Percentiles rank a stretch among this genome's conserved stretches.
These are phyloP conservation scores for Datura wrightii DNA, from an alignment of 257 asterid genomes.

Conservation along the genomic window DNA sequence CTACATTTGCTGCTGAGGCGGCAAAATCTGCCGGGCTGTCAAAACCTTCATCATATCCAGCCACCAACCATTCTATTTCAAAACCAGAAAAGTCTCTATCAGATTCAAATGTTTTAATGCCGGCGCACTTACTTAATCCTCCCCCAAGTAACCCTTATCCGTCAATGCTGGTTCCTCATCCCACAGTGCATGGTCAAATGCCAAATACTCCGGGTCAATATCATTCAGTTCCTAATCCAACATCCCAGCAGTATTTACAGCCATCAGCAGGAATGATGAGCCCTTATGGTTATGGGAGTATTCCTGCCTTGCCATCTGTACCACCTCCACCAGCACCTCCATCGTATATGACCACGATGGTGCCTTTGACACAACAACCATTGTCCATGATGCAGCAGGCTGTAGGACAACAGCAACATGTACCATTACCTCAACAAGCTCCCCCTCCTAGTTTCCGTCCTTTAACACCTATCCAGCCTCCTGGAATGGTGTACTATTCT, in stretches of 20 bases:
- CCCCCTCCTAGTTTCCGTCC: conserved; percentile 65
- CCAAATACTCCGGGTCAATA: conserved; percentile 59
- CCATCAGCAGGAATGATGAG: conserved; percentile 53
- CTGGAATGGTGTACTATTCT: conserved; percentile 73
- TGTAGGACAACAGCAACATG: conserved; percentile 46
- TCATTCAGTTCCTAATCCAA: conserved; percentile 56
- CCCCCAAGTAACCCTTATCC: conserved; percentile 58
- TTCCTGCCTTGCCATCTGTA: conserved; percentile 55
- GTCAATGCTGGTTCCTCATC: conserved; percentile 41
- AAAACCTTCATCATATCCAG: conserved; percentile 52
- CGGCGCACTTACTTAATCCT: conserved; percentile 42
- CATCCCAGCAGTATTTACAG: conserved; percentile 69
- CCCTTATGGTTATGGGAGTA: conserved; percentile 59
- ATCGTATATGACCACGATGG: conserved; percentile 66
- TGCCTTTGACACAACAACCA: conserved; percentile 57
- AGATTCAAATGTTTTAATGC: conserved; percentile 52
- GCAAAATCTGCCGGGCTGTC: conserved; percentile 73
- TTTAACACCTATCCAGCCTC: conserved; percentile 56
- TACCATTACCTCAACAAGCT: conserved; percentile 45
- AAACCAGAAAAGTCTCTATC: conserved; percentile 43
- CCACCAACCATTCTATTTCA: conserved; percentile 42
- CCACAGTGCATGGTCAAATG: conserved; percentile 48
- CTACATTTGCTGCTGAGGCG: conserved; percentile 89
- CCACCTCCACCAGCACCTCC: conserved; percentile 60
- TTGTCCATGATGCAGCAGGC: conserved; percentile 53